phyloP scores from a whole-genome alignment of 2,329 filamentous ascomycete genomes.

The Beauveria asiatica region DNA sequence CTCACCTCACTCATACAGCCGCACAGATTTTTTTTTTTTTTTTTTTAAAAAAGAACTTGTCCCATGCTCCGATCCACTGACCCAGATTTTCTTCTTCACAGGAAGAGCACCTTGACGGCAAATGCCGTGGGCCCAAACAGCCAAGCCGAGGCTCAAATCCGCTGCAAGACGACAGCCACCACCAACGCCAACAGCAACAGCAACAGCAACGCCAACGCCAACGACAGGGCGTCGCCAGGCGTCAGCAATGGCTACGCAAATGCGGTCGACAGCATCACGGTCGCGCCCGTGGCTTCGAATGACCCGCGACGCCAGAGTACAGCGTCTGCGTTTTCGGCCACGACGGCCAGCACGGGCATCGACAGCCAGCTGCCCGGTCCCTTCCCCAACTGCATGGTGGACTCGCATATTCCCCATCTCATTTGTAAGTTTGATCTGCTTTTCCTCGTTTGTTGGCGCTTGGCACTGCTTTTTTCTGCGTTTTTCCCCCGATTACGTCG shows the following conservation, averaged over 20 bases:
- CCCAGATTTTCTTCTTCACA: slow-evolving; percentile 18
- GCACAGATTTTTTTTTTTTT: neutral
- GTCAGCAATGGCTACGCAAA: slow-evolving; percentile 2
- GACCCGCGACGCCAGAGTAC: slow-evolving; percentile 31
- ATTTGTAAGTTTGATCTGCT: slow-evolving; percentile 11
- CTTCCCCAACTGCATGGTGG: slow-evolving; percentile 21
- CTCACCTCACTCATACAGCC: neutral
- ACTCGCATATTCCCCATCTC: slow-evolving; percentile 39
- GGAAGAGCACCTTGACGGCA: slow-evolving; percentile 36
- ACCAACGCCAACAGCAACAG: slow-evolving; percentile 18
- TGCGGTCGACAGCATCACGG: neutral
- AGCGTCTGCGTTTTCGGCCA: slow-evolving; percentile 16
- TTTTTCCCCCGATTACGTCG: neutral
- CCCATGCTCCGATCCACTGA: slow-evolving; percentile 16
- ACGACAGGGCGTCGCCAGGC: neutral
- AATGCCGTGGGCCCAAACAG: slow-evolving; percentile 26
- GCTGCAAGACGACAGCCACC: slow-evolving; percentile 28
- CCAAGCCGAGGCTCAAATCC: slow-evolving; percentile 38
- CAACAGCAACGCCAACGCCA: no score
- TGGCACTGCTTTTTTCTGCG: neutral
- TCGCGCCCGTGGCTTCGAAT: slow-evolving; percentile 20
- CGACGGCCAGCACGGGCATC: slow-evolving; percentile 17
- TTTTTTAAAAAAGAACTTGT: neutral
- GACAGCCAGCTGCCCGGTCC: slow-evolving; percentile 20
- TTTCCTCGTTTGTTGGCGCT: slow-evolving; percentile 7